Evolutionary conservation across 805 yeast species (phyloP).

Genomic region (Lipomyces lipofer): DNA sequence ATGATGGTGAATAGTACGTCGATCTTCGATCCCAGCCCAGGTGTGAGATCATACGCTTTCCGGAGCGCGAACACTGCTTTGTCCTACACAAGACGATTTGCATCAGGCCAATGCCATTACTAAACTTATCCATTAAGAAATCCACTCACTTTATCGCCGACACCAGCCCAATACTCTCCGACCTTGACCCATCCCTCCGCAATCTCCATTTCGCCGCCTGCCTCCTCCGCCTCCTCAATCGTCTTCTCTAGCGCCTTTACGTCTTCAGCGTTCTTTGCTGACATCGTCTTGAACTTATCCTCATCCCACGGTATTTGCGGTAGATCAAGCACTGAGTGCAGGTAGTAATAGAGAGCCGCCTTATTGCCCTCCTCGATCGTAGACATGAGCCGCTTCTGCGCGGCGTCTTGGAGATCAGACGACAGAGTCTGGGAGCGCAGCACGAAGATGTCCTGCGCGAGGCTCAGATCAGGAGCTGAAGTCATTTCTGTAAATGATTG

Average conservation of each 20-base stretch:
- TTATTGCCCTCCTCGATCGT: slow-evolving; percentile 61
- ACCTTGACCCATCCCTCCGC: slow-evolving; percentile 74
- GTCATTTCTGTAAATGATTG: slow-evolving; percentile 36
- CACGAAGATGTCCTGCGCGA: slow-evolving; percentile 78
- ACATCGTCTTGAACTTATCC: slow-evolving; percentile 52
- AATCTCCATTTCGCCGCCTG: slow-evolving; percentile 83
- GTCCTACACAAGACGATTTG: slow-evolving; percentile 6
- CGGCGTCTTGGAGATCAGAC: slow-evolving; percentile 45
- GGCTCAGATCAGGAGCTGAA: slow-evolving; percentile 71
- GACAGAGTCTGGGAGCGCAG: slow-evolving; percentile 47
- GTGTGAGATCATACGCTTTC: slow-evolving; percentile 74
- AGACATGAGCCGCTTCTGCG: slow-evolving; percentile 50
- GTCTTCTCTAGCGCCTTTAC: slow-evolving; percentile 49
- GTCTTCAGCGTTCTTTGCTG: slow-evolving; percentile 54
- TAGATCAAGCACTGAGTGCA: slow-evolving; percentile 50
- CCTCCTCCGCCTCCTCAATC: slow-evolving; percentile 57
- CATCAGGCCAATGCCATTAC: not conserved
- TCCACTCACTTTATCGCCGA: slow-evolving; percentile 76
- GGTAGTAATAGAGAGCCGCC: slow-evolving; percentile 80
- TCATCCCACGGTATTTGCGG: slow-evolving; percentile 60
- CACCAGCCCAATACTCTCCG: slow-evolving; percentile 83
- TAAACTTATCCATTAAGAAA: slow-evolving; percentile 46
- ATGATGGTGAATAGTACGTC: slow-evolving; percentile 80
- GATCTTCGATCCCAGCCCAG: slow-evolving; percentile 86
- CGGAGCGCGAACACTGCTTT: slow-evolving; percentile 27